Conservation (phyloP, 345 rosid genomes). For the Noccaea caerulescens region DNA sequence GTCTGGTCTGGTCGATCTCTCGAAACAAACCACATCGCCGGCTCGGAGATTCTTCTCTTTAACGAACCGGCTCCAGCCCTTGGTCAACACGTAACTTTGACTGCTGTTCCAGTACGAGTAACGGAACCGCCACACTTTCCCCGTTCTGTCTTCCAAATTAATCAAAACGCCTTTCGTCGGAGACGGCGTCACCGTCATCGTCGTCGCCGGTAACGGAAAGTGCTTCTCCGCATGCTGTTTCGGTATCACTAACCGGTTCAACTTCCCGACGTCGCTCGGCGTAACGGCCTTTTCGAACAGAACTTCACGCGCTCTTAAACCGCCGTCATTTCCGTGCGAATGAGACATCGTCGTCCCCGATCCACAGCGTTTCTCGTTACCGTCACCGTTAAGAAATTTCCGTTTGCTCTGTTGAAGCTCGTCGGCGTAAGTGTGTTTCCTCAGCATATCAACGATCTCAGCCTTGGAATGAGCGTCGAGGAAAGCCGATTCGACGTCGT, state of each 20-base stretch:
- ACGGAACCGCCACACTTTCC: constrained; percentile 94
- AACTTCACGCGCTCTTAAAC: constrained; percentile 59
- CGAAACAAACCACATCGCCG: constrained; percentile 82
- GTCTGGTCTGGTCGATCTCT: constrained; percentile 76
- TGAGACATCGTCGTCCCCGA: background rate
- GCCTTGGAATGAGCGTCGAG: constrained; percentile 78
- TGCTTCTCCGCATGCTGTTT: constrained; percentile 94
- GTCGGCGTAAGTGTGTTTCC: constrained; percentile 84
- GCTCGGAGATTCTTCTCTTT: constrained; percentile 83
- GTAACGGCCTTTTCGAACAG: constrained; percentile 89
- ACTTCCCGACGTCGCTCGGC: constrained; percentile 97
- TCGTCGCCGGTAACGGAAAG: constrained; percentile 55
- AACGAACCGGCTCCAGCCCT: constrained; percentile 95
- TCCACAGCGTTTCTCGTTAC: constrained; percentile 46
- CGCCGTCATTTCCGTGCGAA: constrained; percentile 11
- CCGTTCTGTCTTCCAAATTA: constrained; percentile 70
- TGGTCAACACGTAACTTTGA: constrained; percentile 91
- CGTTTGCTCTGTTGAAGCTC: constrained; percentile 78
- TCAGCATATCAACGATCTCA: constrained; percentile 90
- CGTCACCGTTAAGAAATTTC: constrained; percentile 43
- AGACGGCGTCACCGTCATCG: constrained; percentile 6
- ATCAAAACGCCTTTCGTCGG: constrained; percentile 67
- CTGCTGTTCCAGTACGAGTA: constrained; percentile 98
- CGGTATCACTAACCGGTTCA: constrained; percentile 90
- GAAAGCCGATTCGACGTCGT: constrained; percentile 58